Conservation (phyloP, 179 eudicot species). For the Corrigiola litoralis region DNA sequence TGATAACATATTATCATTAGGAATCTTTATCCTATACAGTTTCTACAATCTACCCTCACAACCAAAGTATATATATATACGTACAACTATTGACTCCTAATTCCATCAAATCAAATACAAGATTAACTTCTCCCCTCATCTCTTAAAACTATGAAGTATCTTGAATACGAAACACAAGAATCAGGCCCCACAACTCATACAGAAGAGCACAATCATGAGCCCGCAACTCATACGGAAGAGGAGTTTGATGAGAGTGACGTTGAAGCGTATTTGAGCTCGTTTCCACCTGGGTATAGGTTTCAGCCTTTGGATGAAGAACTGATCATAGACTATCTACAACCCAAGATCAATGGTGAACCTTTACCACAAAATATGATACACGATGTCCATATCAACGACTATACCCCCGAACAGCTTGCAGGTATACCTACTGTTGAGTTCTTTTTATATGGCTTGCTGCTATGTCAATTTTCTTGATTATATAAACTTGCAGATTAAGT, state of each 20-base stretch:
- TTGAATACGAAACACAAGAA: too few relatives aligned
- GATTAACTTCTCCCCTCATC: too few relatives aligned
- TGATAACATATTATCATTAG: too few relatives aligned
- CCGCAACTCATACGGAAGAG: neutral
- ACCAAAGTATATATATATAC: too few relatives aligned
- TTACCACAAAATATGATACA: conserved; percentile 4
- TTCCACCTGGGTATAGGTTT: conserved; percentile 12
- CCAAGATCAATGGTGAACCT: neutral
- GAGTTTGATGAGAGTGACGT: neutral
- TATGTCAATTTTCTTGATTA: neutral
- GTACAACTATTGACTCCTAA: too few relatives aligned
- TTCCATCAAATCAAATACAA: too few relatives aligned
- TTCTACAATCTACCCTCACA: too few relatives aligned
- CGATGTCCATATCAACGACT: neutral
- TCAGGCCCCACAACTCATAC: too few relatives aligned
- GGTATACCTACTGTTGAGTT: neutral
- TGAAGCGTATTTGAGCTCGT: neutral
- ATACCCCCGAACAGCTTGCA: neutral
- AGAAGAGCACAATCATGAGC: too few relatives aligned
- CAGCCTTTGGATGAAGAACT: conserved; percentile 4
- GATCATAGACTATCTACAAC: neutral
- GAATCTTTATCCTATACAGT: too few relatives aligned
- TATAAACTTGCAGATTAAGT: neutral
- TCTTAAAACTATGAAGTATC: too few relatives aligned
- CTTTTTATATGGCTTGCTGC: neutral